These are phyloP conservation scores for Alternaria triticimaculans DNA, from an alignment of 2,329 filamentous ascomycete genomes.

Conservation along the genomic window DNA sequence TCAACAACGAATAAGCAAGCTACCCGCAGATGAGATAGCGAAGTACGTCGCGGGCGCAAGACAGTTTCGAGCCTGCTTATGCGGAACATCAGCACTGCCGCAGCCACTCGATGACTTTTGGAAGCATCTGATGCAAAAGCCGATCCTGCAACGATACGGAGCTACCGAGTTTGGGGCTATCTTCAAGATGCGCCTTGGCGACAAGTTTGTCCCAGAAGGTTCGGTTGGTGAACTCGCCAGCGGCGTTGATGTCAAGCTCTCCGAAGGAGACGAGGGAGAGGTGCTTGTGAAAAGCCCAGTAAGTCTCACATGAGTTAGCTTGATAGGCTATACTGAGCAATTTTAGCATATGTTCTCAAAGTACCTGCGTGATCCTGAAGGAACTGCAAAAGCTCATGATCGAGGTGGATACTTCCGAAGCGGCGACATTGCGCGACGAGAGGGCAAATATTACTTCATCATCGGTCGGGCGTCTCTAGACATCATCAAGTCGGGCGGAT, in stretches of 20 bases:
- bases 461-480: conserved; percentile 61
- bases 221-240: conserved; percentile 48
- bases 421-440: conserved; percentile 51
- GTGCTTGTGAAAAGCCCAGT: conserved; percentile 50
- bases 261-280: conserved; percentile 58
- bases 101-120: conserved; percentile 60
- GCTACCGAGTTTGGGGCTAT: conserved; percentile 55
- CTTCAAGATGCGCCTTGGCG: conserved; percentile 50
- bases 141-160: conserved; percentile 54
- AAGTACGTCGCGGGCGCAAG: conserved; percentile 54
- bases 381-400: conserved; percentile 55
- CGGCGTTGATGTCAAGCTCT: conserved; percentile 51
- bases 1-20: conserved; percentile 43
- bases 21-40: conserved; percentile 35
- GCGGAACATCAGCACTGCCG: conserved; percentile 58
- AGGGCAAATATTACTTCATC: conserved; percentile 59
- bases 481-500: conserved; percentile 63
- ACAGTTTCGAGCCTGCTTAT: conserved; percentile 51
- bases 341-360: conserved; percentile 51
- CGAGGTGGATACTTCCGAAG: conserved; percentile 59
- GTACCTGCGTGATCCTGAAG: conserved; percentile 51
- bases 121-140: conserved; percentile 52
- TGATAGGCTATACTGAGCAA: background rate
- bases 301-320: background rate
- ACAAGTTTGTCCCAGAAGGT: conserved; percentile 35